Conservation (phyloP, 352 stramenopile species). For the Phytophthora colocasiae region DNA sequence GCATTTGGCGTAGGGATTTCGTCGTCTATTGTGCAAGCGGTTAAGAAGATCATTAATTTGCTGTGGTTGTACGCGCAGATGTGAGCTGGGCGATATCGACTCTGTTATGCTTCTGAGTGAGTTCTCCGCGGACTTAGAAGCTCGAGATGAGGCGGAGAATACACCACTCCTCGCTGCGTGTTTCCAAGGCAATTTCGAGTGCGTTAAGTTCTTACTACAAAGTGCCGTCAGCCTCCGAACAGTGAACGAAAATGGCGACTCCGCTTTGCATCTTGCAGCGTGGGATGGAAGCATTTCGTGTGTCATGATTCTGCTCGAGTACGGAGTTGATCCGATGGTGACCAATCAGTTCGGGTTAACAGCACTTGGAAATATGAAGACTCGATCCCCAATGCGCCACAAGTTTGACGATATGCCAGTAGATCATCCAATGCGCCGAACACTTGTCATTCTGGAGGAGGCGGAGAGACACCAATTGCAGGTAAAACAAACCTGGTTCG, state of each 20-base stretch:
- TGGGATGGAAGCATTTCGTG: slow-evolving; percentile 71
- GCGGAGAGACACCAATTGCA: slow-evolving; percentile 33
- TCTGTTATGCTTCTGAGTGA: slow-evolving; percentile 73
- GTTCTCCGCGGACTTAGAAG: slow-evolving; percentile 69
- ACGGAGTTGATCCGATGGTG: slow-evolving; percentile 54
- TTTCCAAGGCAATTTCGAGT: slow-evolving; percentile 73
- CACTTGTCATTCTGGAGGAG: slow-evolving; percentile 55
- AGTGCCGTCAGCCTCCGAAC: slow-evolving; percentile 63
- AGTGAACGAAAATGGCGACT: slow-evolving; percentile 55
- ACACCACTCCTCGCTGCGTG: slow-evolving; percentile 73
- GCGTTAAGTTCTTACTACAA: slow-evolving; percentile 74
- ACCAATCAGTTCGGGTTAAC: slow-evolving; percentile 61
- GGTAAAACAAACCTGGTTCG: slow-evolving; percentile 17
- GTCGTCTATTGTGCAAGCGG: slow-evolving; percentile 17
- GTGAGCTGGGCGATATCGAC: slow-evolving; percentile 70
- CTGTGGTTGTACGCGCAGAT: slow-evolving; percentile 40
- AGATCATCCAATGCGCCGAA: slow-evolving; percentile 60
- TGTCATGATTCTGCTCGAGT: slow-evolving; percentile 72
- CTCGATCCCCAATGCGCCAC: slow-evolving; percentile 63
- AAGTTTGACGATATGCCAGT: slow-evolving; percentile 67
- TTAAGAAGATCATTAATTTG: slow-evolving; percentile 19
- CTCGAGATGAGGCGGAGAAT: slow-evolving; percentile 68
- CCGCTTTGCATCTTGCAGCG: slow-evolving; percentile 70
- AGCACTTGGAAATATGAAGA: slow-evolving; percentile 66
- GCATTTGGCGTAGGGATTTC: slow-evolving; percentile 64